Conservation (phyloP, 2,329 filamentous ascomycete genomes). For the Alternaria conjuncta region DNA sequence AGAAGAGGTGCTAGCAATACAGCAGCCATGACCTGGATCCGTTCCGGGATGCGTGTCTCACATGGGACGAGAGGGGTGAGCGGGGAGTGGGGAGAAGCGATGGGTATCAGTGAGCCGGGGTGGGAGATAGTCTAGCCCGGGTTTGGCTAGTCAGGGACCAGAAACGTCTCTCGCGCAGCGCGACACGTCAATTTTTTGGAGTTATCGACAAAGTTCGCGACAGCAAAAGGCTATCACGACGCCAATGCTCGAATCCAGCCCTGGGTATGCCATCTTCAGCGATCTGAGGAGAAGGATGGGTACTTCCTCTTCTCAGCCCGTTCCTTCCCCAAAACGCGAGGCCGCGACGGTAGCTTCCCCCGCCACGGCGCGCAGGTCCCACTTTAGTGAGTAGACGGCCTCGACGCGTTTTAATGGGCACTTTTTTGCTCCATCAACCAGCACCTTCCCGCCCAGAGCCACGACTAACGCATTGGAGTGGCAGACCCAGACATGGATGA, state of each 20-base stretch:
- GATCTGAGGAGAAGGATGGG: slow-evolving; percentile 16
- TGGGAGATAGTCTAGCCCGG: neutral
- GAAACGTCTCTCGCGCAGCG: neutral
- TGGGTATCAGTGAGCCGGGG: neutral
- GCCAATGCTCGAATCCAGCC: neutral
- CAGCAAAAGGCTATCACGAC: neutral
- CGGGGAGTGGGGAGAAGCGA: neutral
- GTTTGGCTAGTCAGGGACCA: neutral
- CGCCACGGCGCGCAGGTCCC: slow-evolving; percentile 11
- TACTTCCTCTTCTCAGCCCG: slow-evolving; percentile 23
- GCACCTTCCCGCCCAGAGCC: neutral
- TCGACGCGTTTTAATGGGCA: neutral
- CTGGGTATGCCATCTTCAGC: slow-evolving; percentile 3
- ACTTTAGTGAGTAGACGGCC: slow-evolving; percentile 23
- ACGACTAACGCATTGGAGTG: slow-evolving; percentile 14
- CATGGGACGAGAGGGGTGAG: neutral
- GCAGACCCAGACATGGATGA: slow-evolving; percentile 29
- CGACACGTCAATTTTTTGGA: neutral
- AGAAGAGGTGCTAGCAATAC: neutral
- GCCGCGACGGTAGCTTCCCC: slow-evolving; percentile 10
- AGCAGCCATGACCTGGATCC: neutral
- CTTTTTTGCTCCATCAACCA: neutral
- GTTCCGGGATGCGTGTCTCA: neutral
- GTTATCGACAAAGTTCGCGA: neutral
- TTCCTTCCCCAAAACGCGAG: neutral